Evolutionary conservation across 768 basidiomycete genomes (phyloP).

Genomic region (Kwoniella heveanensis): DNA sequence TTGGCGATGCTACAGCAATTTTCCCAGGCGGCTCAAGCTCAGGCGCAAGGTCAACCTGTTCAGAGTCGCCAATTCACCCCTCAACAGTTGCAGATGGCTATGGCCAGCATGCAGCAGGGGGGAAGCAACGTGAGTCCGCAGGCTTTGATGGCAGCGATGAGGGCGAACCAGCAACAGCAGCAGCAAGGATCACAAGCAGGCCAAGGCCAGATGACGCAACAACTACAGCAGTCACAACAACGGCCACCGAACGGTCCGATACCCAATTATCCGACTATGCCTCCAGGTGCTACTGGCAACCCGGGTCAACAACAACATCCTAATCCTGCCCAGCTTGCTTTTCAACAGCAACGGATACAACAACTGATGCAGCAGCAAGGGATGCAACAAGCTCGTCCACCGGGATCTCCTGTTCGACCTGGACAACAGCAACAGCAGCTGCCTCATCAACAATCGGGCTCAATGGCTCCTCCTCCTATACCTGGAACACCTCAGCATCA

Average conservation of each 20-base stretch:
- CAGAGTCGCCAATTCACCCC: constrained; percentile 24
- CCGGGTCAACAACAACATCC: constrained; percentile 18
- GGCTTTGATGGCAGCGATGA: constrained; percentile 30
- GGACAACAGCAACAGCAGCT: constrained; percentile 12
- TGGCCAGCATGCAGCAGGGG: constrained; percentile 30
- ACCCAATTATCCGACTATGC: neutral
- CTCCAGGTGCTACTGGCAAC: constrained; percentile 21
- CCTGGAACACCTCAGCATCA: constrained; percentile 22
- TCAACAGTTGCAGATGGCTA: constrained; percentile 38
- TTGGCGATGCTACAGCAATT: constrained; percentile 38
- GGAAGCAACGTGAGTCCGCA: constrained; percentile 20
- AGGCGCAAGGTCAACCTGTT: constrained; percentile 9
- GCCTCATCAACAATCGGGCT: constrained; percentile 18
- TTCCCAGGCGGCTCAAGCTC: constrained; percentile 29
- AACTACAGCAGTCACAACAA: constrained; percentile 7
- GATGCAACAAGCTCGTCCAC: constrained; percentile 14
- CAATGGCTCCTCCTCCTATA: constrained; percentile 30
- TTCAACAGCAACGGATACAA: constrained; percentile 18
- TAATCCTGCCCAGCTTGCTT: constrained; percentile 4
- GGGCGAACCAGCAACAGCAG: constrained; percentile 19
- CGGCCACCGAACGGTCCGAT: neutral
- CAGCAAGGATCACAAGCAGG: constrained; percentile 18
- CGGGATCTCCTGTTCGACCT: constrained; percentile 4
- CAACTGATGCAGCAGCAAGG: constrained; percentile 26
- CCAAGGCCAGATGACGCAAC: constrained; percentile 23